Evolutionary conservation across 805 yeast species (phyloP).

Genomic region (Wickerhamomyces rabaulensis): DNA sequence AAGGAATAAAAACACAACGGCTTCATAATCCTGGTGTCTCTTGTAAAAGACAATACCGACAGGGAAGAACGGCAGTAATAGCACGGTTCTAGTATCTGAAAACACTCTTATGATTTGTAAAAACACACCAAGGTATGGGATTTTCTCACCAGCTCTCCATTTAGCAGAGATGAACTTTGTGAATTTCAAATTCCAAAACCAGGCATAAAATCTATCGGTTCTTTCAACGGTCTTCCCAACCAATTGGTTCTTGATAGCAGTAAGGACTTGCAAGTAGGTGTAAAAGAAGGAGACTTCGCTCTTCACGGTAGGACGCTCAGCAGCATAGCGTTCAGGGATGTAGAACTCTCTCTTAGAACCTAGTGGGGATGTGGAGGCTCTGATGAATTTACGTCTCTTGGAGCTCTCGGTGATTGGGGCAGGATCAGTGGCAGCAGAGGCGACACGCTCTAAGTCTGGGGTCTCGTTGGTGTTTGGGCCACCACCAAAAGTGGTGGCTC

Average conservation of each 20-base stretch:
- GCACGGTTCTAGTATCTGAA: conserved; percentile 15
- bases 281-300: conserved; percentile 16
- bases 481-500: not conserved
- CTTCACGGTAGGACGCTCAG: conserved; percentile 13
- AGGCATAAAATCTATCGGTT: conserved; percentile 7
- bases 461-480: not conserved
- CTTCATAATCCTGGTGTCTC: conserved; percentile 11
- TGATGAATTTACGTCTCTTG: not conserved
- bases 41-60: conserved; percentile 17
- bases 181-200: conserved; percentile 11
- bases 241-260: conserved; percentile 12
- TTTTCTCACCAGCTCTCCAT: conserved; percentile 12
- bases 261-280: conserved; percentile 12
- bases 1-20: conserved; percentile 19
- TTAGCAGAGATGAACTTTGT: conserved; percentile 5
- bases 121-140: conserved; percentile 10
- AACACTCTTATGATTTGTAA: conserved; percentile 14
- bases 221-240: conserved; percentile 15
- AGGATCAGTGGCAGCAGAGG: not conserved
- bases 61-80: conserved; percentile 18
- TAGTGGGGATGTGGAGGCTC: not conserved
- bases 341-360: not conserved
- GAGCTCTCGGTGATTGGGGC: not conserved
- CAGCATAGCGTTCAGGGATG: not conserved
- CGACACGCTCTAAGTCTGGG: not conserved